These are phyloP conservation scores for Nemophila menziesii DNA, from an alignment of 257 asterid genomes.

Conservation along the genomic window DNA sequence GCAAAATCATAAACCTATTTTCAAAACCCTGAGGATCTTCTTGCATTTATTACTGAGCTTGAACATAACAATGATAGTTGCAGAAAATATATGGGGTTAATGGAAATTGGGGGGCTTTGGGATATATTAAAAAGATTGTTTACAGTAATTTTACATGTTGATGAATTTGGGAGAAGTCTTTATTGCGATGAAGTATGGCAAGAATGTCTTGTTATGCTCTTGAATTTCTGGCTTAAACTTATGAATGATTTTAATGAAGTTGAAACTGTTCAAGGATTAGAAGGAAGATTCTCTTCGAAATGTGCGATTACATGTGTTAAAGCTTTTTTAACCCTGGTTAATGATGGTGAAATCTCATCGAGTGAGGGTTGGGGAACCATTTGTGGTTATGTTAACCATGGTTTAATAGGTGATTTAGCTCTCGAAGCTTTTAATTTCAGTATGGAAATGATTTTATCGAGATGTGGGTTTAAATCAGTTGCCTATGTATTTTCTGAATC, in stretches of 20 bases:
- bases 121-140: constrained; percentile 50
- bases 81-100: constrained; percentile 35
- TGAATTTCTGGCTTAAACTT: constrained; percentile 66
- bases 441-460: constrained; percentile 61
- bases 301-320: constrained; percentile 38
- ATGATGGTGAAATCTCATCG: constrained; percentile 41
- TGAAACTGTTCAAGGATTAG: constrained; percentile 16
- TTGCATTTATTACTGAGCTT: constrained; percentile 42
- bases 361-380: constrained; percentile 67
- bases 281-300: constrained; percentile 38
- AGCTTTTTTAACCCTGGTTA: constrained; percentile 43
- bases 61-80: constrained; percentile 43
- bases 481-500: constrained; percentile 34
- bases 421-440: constrained; percentile 46
- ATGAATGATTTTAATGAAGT: constrained; percentile 53
- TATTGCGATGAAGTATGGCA: constrained; percentile 41
- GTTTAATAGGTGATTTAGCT: constrained; percentile 30
- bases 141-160: constrained; percentile 33
- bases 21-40: constrained; percentile 42
- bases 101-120: constrained; percentile 37
- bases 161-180: constrained; percentile 23
- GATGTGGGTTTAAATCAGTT: constrained; percentile 59
- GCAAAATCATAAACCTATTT: constrained; percentile 30
- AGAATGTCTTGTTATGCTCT: constrained; percentile 54
- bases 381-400: constrained; percentile 36